Base-by-base conservation (phyloP, 78 protist species). In the Speleostelium caveatum region DNA sequence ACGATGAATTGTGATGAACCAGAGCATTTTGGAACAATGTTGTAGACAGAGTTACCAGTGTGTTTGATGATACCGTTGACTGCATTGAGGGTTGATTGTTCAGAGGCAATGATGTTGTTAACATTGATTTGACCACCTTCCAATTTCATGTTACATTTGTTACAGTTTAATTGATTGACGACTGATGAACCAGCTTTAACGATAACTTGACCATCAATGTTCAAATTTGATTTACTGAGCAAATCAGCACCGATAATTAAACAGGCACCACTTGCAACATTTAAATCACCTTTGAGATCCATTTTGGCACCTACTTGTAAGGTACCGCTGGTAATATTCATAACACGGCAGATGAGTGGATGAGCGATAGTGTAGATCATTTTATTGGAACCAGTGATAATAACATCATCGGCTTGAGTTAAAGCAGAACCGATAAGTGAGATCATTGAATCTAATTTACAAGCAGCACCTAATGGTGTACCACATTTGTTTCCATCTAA, bases 391-490 rank as follows among this genome's bases (percentile, higher is more conserved):
- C 87, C 87, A 19, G 63, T 63, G 75, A 78, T 66, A 8, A 78
- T 33, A 26, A 78, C 38, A 65, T 78, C 87, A 66, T 78, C 87
- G n/a, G 73, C 41, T 36, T 41, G 16, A 22, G 45, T 28, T 16
- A 78, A 39, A 22, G 68, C 75, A 36, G 76, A 74, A 36, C 73
- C 87, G n/a, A 78, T 8, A 12, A 36, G 4, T 17, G 33, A 36
- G 10, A 78, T 7, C 68, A 78, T 53, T 3, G 87, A 78, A 16
- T 78, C 75, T 28, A 78, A 49, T 49, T 66, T 69, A 36, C 87
- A 78, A 26, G 63, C 21, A 26, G 53, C 53, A 45, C 53, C 53
- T 45, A 45, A 45, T 19, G 63, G 7, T 4, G 63, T 17, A 19
- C 26, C 53, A 33, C 66, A 45, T 33, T 55, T 42, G 14, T 30